Base-by-base conservation (phyloP, 2,329 filamentous ascomycete species). In the Aspergillus carbonarius region DNA sequence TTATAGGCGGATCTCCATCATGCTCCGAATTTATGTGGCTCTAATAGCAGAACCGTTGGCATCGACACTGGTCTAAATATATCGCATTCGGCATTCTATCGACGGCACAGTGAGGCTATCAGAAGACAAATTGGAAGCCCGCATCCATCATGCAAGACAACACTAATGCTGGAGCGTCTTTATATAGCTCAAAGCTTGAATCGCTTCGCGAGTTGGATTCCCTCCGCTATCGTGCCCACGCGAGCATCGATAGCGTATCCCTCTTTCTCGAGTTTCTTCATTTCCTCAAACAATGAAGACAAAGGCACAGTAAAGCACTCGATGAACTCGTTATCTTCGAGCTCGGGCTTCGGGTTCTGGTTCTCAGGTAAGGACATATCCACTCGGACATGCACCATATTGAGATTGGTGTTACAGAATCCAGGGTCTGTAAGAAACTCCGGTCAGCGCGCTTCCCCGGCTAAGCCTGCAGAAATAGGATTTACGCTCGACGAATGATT, bases 311-410 rank as follows among this genome's bases (percentile, higher is more conserved):
- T 85, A 68, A 93, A 93, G 34, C 88, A 87, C 72, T 93, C 89
- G 68, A 93, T 93, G 70, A 92, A 93, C 75, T 93, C 90, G 62
- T 86, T 88, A 25, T 92, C 90, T 70, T 93, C 90, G 6, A 93
- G 80, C 69, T 89, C 78, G 0, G 90, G 87, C 72, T 86, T 81
- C 1, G 85, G 85, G 54, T 89, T 80, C 70, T 88, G 83, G 70
- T 93, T 93, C 66, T 86, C 86, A 0, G 88, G 83, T 1, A 86
- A 77, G 4, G 77, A 81, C 81, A 90, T 85, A 72, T 93, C 89
- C 62, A 93, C 84, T 1, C 80, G 83, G 42, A 93, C 85, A 69
- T 93, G 89, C 13, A 93, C 85, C 76, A 81, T 79, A 54, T 80
- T 79, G 25, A 80, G 70, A 60, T 81, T 81, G 15, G 79, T 81